Evolutionary conservation across 164 flowering plant species (phyloP).

Genomic region (Piper betle): DNA sequence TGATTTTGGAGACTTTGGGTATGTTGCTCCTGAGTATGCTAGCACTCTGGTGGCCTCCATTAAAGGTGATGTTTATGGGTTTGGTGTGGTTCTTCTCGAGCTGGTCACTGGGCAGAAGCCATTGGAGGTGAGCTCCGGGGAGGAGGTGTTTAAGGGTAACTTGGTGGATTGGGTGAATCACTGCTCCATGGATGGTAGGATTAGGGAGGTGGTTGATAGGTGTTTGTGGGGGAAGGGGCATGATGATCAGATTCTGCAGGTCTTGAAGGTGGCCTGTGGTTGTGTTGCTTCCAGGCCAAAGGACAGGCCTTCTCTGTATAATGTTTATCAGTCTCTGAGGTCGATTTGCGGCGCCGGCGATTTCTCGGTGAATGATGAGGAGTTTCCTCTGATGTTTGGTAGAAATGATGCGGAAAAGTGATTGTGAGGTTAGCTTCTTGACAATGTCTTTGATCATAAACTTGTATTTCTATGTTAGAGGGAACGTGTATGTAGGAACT

Average conservation of each 20-base stretch:
- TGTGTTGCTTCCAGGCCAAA: constrained; percentile 54
- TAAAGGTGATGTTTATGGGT: constrained; percentile 61
- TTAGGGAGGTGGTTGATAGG: constrained; percentile 37
- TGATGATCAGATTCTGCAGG: constrained; percentile 43
- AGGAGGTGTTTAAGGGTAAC: constrained; percentile 43
- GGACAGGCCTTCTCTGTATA: constrained; percentile 45
- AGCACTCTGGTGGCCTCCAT: constrained; percentile 47
- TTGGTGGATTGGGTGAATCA: constrained; percentile 52
- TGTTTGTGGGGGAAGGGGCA: constrained; percentile 31
- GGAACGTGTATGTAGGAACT: no score
- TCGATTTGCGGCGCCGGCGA: constrained; percentile 28
- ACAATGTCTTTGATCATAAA: background rate
- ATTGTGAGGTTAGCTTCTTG: background rate
- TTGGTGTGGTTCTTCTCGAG: constrained; percentile 55
- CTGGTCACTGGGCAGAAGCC: constrained; percentile 54
- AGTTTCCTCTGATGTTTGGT: constrained; percentile 37
- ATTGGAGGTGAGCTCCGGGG: constrained; percentile 24
- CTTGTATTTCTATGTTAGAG: background rate
- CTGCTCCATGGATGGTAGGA: constrained; percentile 19
- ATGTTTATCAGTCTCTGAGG: constrained; percentile 42
- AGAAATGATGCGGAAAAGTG: constrained; percentile 16
- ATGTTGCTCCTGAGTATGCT: constrained; percentile 51
- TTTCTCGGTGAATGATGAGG: constrained; percentile 42
- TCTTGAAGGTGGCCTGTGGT: constrained; percentile 35
- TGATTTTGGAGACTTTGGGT: constrained; percentile 52